Evolutionary conservation across 2,329 filamentous ascomycete genomes (phyloP), one percentile per base, ranked within the genome.

Genomic region (Colletotrichum abscissum): DNA sequence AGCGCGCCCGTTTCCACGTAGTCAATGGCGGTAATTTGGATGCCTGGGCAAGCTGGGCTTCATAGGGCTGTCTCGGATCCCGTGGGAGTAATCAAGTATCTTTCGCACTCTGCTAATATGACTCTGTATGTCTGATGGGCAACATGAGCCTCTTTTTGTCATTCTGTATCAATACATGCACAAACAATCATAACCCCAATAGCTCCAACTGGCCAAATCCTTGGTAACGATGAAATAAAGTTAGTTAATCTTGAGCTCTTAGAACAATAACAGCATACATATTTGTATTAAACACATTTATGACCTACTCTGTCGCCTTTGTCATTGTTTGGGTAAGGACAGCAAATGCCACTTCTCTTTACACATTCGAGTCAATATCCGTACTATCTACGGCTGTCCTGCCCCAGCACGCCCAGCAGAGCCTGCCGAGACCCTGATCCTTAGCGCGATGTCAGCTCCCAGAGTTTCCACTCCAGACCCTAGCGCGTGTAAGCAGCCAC

Each of bases 401-500:
- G 11, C 19, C 42, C 42, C 42, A 22, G 19, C 4, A n/a, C 8
- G n/a, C 42, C 42, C 8, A 22, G 19, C 4, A n/a, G 42, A 49
- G 42, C 19, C 42, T 49, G 19, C 19, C 19, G 8, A 22, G 42
- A 49, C 42, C 19, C 6, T 19, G 35, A 38, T 24, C 57, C 8
- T 11, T 9, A 12, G 33, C 8, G 16, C 30, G 16, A 14, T 46
- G 7, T 19, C 35, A 46, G 35, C 58, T 46, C 4, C 1, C 19
- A 5, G 8, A 38, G 56, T 35, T n/a, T 22, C 35, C 4, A 46
- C 12, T 46, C 2, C 3, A 4, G 7, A 19, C 58, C 16, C 24
- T 49, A 46, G 59, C 59, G 38, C 59, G 16, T 62, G 59, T 62
- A 62, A 62, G 59, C 24, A 62, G 38, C 59, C 59, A 49, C 59